These are phyloP conservation scores for Cytospora piceicola DNA, from an alignment of 2,329 filamentous ascomycete species.

Conservation along the genomic window DNA sequence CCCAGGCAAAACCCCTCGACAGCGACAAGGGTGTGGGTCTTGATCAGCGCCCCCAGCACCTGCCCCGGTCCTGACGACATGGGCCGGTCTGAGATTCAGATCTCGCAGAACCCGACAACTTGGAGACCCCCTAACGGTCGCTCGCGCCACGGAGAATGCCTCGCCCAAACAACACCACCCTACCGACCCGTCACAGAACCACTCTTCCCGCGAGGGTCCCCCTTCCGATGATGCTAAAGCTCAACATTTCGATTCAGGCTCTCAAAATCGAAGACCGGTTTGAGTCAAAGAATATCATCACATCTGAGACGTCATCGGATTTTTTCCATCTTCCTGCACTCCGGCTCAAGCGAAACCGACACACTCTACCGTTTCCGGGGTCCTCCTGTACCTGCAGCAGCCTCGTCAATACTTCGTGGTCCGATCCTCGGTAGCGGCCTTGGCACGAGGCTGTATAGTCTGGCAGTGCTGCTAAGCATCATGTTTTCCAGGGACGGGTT, in stretches of 20 bases:
- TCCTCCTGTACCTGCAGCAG: slow-evolving; percentile 2
- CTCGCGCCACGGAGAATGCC: slow-evolving; percentile 24
- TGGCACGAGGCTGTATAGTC: slow-evolving; percentile 16
- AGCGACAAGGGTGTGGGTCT: slow-evolving; percentile 11
- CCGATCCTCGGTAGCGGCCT: slow-evolving; percentile 10
- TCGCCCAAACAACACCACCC: slow-evolving; percentile 7
- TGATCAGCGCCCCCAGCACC: background rate
- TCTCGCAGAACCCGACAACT: slow-evolving; percentile 25
- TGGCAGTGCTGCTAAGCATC: slow-evolving; percentile 11
- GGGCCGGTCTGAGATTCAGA: slow-evolving; percentile 22
- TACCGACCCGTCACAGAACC: background rate
- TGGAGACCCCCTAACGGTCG: slow-evolving; percentile 23
- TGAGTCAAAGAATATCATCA: background rate
- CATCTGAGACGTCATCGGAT: background rate
- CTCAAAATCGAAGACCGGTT: background rate
- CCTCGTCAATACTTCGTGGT: background rate
- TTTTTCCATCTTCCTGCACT: background rate
- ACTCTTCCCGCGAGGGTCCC: background rate
- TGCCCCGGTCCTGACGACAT: background rate
- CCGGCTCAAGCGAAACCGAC: background rate
- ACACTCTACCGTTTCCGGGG: background rate
- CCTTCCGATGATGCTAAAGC: background rate
- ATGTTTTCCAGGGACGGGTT: background rate
- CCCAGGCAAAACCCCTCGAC: slow-evolving; percentile 1
- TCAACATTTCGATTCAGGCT: background rate